Evolutionary conservation across 2,329 filamentous ascomycete genomes (phyloP), one percentile per base, ranked within the genome.

Genomic region (Fusarium nisikadoi): DNA sequence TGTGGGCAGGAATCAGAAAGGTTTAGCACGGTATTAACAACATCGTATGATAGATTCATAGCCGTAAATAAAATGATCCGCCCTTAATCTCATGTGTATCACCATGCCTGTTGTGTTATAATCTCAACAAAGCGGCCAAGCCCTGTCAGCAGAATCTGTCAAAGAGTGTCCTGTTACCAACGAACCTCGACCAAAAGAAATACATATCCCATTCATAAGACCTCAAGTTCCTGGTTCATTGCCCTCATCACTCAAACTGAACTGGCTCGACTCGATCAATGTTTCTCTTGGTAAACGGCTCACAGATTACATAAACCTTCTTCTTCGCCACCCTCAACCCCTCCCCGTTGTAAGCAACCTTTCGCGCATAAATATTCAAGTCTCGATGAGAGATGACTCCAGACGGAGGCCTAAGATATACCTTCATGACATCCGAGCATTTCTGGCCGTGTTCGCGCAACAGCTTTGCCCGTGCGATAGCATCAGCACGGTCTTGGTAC

Each of bases 191-290:
- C 27, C 27, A 29, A 29, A 29, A 11, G 13, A 52, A 27, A 11
- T 36, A 9, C 31, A 12, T 0, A 2, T 16, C 3, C 4, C 12
- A 25, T 14, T 8, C 23, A 25, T 25, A 2, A 4, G 3, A 14
- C 0, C 16, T 12, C 9, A 3, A 2, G n/a, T 27, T 5, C 25
- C 23, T 2, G 2, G 8, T 6, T 20, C 4, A 8, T 3, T 4
- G 5, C n/a, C 8, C 2, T 8, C n/a, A 19, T 52, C 2, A 53
- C 33, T 53, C 33, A 27, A 53, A 53, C 33, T 39, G 23, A 3
- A 53, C 49, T 17, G 33, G 33, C 17, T 53, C 49, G 5, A 53
- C 19, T 5, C 49, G 33, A 27, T 53, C 13, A 2, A 53, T 39
- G 0, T 53, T 53, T 5, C 49, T 53, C 19, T 53, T 53, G 0